These are phyloP conservation scores for Cutaneotrichosporon mucoides DNA, from an alignment of 1,284 basidiomycete species.

Conservation along the genomic window DNA sequence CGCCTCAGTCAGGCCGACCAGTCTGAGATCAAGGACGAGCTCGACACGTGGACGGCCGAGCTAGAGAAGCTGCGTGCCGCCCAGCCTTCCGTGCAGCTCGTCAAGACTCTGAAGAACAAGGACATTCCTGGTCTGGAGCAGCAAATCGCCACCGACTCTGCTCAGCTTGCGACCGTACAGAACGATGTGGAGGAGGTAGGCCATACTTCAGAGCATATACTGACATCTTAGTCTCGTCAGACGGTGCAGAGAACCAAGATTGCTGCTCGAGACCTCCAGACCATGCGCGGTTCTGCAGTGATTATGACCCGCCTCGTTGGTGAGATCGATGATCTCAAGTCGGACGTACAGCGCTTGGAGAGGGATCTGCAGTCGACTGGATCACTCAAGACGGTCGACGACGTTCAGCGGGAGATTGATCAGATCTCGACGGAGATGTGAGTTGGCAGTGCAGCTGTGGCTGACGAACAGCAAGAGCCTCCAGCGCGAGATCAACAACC, in stretches of 20 bases:
- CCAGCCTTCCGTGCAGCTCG: constrained; percentile 52
- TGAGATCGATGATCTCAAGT: constrained; percentile 63
- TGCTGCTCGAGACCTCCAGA: constrained; percentile 58
- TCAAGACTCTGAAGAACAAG: constrained; percentile 54
- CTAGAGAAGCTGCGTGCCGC: constrained; percentile 59
- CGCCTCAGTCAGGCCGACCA: constrained; percentile 30
- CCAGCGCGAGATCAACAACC: constrained; percentile 62
- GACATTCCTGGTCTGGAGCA: constrained; percentile 67
- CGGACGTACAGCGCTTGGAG: constrained; percentile 66
- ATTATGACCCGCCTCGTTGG: constrained; percentile 61
- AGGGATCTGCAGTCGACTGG: constrained; percentile 65
- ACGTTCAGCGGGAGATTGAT: constrained; percentile 73
- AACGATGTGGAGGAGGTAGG: constrained; percentile 56
- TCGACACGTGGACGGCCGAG: constrained; percentile 61
- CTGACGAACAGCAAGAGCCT: constrained; percentile 69
- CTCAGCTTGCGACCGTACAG: constrained; percentile 55
- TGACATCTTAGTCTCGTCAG: constrained; percentile 26
- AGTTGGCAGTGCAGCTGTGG: constrained; percentile 30
- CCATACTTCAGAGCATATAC: neutral
- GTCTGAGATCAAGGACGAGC: constrained; percentile 52
- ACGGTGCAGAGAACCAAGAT: constrained; percentile 40
- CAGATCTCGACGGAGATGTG: constrained; percentile 63
- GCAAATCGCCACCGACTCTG: constrained; percentile 60
- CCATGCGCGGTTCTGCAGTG: constrained; percentile 62
- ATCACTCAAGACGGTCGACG: constrained; percentile 73